Evolutionary conservation across 345 rosid genomes (phyloP).

Genomic region (Raphanus raphanistrum): DNA sequence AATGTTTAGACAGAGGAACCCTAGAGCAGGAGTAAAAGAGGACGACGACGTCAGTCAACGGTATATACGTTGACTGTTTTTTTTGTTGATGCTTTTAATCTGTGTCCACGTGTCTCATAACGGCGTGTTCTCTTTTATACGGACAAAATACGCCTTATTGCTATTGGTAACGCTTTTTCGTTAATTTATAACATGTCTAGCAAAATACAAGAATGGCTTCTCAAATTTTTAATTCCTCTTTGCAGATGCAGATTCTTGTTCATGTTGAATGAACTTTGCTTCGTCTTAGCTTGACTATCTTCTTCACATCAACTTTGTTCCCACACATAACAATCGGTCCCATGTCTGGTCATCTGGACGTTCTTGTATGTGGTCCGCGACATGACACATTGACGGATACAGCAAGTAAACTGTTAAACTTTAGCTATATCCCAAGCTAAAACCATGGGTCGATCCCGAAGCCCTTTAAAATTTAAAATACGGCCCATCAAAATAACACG

Average conservation of each 20-base stretch:
- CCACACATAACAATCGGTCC: not conserved
- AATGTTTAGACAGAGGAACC: slow-evolving; percentile 7
- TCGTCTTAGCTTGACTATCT: too few species aligned
- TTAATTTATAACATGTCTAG: not conserved
- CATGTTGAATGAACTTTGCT: not conserved
- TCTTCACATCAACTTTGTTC: not conserved
- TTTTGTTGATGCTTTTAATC: not conserved
- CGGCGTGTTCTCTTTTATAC: not conserved
- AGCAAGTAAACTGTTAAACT: too few species aligned
- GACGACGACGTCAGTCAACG: slow-evolving; percentile 16
- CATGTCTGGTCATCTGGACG: not conserved
- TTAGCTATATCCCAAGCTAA: too few species aligned
- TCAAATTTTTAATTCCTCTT: not conserved
- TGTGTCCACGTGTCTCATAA: not conserved
- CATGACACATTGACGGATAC: too few species aligned
- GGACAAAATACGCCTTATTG: not conserved
- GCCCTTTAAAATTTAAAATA: not conserved
- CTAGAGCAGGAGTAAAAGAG: slow-evolving; percentile 13
- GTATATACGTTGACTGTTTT: slow-evolving; percentile 15
- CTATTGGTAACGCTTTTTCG: not conserved
- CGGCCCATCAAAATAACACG: not conserved
- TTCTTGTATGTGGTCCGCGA: too few species aligned
- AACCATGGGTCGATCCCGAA: not conserved
- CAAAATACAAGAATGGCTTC: not conserved
- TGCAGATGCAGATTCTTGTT: not conserved